These are phyloP conservation scores for Pythium utonaiense DNA, from an alignment of 352 stramenopile genomes.

Conservation along the genomic window DNA sequence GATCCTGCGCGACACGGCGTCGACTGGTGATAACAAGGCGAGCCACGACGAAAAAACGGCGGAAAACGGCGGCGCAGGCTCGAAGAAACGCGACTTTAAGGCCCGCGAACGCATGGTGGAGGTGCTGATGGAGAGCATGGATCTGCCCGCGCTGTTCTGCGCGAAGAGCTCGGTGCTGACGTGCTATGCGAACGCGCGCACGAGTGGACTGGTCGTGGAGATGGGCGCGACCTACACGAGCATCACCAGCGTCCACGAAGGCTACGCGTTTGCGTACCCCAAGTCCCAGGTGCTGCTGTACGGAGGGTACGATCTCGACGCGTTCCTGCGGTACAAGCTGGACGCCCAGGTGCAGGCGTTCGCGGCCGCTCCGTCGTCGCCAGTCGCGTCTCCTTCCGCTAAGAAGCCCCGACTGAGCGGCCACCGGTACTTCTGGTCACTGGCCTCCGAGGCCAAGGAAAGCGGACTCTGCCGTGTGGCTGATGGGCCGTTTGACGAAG, in stretches of 20 bases:
- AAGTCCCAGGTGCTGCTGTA: constrained; percentile 56
- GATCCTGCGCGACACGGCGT: constrained; percentile 16
- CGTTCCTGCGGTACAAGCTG: constrained; percentile 56
- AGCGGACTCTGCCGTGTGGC: constrained; percentile 68
- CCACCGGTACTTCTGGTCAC: constrained; percentile 37
- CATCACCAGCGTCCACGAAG: constrained; percentile 74
- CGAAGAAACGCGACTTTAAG: constrained; percentile 57
- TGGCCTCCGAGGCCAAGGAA: constrained; percentile 70
- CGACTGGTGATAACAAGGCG: background rate
- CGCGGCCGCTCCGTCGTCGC: background rate
- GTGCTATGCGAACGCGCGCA: constrained; percentile 82
- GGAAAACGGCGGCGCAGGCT: background rate
- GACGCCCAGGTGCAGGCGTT: constrained; percentile 31
- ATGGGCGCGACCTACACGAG: constrained; percentile 77
- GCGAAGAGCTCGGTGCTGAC: constrained; percentile 80
- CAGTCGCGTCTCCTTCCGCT: background rate
- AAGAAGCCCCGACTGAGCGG: background rate
- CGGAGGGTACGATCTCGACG: constrained; percentile 63
- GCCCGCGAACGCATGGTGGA: constrained; percentile 67
- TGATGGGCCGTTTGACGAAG: constrained; percentile 67
- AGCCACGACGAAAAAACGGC: constrained; percentile 22
- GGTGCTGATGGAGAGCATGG: constrained; percentile 80
- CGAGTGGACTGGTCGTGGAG: constrained; percentile 74
- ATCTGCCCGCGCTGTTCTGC: constrained; percentile 70
- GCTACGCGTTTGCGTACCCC: constrained; percentile 67